These are phyloP conservation scores for Ogataea saltuana DNA, from an alignment of 805 yeast species.

Conservation along the genomic window DNA sequence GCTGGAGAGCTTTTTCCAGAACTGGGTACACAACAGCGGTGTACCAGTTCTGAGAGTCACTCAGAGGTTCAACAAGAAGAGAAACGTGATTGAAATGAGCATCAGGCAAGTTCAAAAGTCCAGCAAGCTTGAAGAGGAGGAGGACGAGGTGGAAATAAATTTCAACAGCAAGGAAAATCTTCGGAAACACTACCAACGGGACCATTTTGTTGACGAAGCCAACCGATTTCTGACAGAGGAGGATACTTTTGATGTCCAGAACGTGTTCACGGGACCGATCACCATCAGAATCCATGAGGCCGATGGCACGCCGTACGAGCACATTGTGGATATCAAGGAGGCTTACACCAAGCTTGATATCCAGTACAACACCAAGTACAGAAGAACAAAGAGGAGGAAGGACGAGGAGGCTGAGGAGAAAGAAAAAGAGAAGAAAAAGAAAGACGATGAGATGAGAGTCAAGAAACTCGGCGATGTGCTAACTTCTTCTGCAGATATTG, in stretches of 20 bases:
- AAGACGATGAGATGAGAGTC: conserved; percentile 31
- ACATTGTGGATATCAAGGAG: conserved; percentile 88
- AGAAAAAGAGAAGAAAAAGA: conserved; percentile 29
- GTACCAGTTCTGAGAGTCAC: conserved; percentile 86
- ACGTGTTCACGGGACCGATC: conserved; percentile 89
- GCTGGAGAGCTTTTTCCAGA: conserved; percentile 79
- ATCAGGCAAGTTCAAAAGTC: conserved; percentile 84
- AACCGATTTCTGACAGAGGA: conserved; percentile 41
- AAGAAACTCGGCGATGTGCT: conserved; percentile 78
- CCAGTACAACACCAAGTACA: conserved; percentile 92
- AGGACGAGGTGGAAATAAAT: conserved; percentile 21
- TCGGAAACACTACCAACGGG: conserved; percentile 28
- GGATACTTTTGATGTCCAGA: conserved; percentile 43
- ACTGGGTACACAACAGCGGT: conserved; percentile 91
- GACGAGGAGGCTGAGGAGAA: conserved; percentile 45
- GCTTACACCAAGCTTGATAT: conserved; percentile 84
- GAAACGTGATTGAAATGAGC: conserved; percentile 92
- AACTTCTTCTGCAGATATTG: conserved; percentile 56
- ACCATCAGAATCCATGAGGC: conserved; percentile 97
- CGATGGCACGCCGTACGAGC: conserved; percentile 98
- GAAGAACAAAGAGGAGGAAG: conserved; percentile 68
- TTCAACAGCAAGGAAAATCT: conserved; percentile 14
- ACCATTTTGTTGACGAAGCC: conserved; percentile 49
- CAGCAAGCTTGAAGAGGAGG: conserved; percentile 32
- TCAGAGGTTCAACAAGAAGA: conserved; percentile 89